Evolutionary conservation across 306 rosid genomes (phyloP), one percentile per base, ranked within the genome.

Genomic region (Fragaria ananassa): DNA sequence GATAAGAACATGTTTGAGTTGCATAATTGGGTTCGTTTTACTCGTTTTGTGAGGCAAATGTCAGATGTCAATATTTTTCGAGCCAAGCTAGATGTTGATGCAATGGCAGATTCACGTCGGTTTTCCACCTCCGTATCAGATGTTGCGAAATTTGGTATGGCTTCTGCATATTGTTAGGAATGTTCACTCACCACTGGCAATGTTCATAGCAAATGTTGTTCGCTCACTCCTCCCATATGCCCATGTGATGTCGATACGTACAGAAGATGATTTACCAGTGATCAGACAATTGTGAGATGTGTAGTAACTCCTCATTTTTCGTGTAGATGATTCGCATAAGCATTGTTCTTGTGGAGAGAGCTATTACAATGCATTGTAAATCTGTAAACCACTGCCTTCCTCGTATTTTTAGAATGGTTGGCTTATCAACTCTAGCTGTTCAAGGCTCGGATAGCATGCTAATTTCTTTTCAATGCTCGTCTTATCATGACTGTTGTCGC

Each of bases 31-130:
- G 82, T 83, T 47, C 93, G 87, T 11, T 91, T 93, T 75, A 83
- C 97, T 67, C 97, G 89, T 68, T 93, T 93, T 73, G 97, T 88
- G 86, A 89, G 88, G 88, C 92, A 87, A 74, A 88, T 93, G 92
- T 86, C 97, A 8, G 82, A 44, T 61, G 85, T 85, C 77, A 89
- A 70, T 58, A 76, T 75, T 80, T 89, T 93, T 86, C 96, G 90
- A 79, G 96, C 97, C 91, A 87, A 89, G 75, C 79, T 93, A 85
- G 86, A 85, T 53, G 86, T 82, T 46, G 85, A 79, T 39, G 81
- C 77, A 44, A 44, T 58, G 77, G 12, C 81, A 44, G 84, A 88
- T 44, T 56, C 75, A 13, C 85, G 81, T 18, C 71, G 65, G 29
- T 81, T 67, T 56, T 80, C 79, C 66, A 88, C 83, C 50, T 78